These are phyloP conservation scores for Hymenoscyphus linearis DNA, from an alignment of 2,329 filamentous ascomycete genomes.

Conservation along the genomic window DNA sequence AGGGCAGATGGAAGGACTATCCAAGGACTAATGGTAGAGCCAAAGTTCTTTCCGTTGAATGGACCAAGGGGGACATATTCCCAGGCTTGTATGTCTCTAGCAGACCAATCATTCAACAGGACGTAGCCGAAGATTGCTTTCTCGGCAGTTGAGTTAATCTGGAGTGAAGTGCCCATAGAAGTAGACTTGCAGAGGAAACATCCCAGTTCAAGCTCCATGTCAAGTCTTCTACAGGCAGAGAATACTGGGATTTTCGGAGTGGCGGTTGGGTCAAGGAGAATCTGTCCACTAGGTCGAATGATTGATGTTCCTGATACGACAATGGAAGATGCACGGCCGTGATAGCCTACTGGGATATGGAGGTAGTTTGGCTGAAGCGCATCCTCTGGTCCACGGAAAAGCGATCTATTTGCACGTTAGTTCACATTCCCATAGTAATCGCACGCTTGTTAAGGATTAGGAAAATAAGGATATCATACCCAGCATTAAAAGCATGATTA, in stretches of 20 bases:
- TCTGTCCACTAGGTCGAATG: conserved; percentile 65
- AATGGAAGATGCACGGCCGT: conserved; percentile 69
- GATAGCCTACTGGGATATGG: conserved; percentile 76
- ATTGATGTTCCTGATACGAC: conserved; percentile 64
- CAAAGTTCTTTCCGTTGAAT: conserved; percentile 82
- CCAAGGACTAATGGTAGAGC: conserved; percentile 72
- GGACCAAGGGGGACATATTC: conserved; percentile 79
- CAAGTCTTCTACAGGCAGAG: conserved; percentile 59
- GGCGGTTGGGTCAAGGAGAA: conserved; percentile 56
- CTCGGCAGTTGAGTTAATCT: conserved; percentile 50
- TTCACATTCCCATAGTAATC: neutral
- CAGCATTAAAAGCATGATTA: conserved; percentile 66
- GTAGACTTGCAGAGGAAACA: conserved; percentile 66
- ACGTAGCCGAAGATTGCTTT: conserved; percentile 74
- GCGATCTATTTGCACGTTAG: conserved; percentile 36
- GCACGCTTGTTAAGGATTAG: neutral
- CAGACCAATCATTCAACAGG: conserved; percentile 83
- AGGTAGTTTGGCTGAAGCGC: conserved; percentile 78
- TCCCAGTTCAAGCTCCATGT: conserved; percentile 77
- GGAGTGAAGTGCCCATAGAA: conserved; percentile 57
- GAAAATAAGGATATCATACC: conserved; percentile 8
- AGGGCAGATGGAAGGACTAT: conserved; percentile 72
- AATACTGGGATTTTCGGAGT: conserved; percentile 55
- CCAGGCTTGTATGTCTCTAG: conserved; percentile 76
- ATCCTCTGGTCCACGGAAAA: conserved; percentile 68